phyloP scores from a whole-genome alignment of 164 flowering plant species.

The Kingdonia uniflora region DNA sequence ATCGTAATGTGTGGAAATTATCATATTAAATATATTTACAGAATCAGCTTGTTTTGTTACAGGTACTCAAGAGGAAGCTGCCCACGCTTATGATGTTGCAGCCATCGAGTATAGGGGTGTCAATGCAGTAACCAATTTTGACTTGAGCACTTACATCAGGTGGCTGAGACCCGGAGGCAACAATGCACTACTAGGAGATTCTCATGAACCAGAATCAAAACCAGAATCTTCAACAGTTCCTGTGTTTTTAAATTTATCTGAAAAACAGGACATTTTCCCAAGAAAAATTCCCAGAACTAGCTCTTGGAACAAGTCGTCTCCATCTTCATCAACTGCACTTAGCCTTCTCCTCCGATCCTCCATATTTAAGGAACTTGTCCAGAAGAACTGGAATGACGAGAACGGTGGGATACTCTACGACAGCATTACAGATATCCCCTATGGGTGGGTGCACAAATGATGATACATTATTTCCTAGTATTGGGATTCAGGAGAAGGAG shows the following conservation, averaged over 20 bases:
- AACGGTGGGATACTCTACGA: constrained; percentile 14
- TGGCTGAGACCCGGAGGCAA: constrained; percentile 49
- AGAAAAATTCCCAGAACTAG: constrained; percentile 13
- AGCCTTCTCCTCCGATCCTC: constrained; percentile 54
- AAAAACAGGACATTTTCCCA: constrained; percentile 18
- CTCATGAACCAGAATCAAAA: constrained; percentile 20
- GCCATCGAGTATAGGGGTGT: constrained; percentile 66
- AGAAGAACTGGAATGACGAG: constrained; percentile 32
- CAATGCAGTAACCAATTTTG: constrained; percentile 66
- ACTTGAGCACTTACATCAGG: constrained; percentile 53
- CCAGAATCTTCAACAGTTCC: constrained; percentile 4
- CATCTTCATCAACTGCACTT: constrained; percentile 49
- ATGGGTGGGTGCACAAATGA: constrained; percentile 9
- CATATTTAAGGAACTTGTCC: constrained; percentile 43
- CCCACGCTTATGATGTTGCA: constrained; percentile 63
- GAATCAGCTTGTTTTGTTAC: neutral
- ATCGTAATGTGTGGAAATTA: neutral
- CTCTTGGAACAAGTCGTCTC: constrained; percentile 24
- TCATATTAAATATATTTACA: neutral
- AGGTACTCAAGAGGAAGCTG: constrained; percentile 84
- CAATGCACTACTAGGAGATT: constrained; percentile 12
- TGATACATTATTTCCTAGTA: constrained; percentile 11
- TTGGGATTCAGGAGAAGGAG: constrained; percentile 18
- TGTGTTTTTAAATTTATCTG: constrained; percentile 13
- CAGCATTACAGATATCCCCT: constrained; percentile 15